Percentiles rank a stretch among this genome's conserved stretches.
Evolutionary conservation across 2,329 filamentous ascomycete species (phyloP).

Genomic region (Lomentospora prolificans): DNA sequence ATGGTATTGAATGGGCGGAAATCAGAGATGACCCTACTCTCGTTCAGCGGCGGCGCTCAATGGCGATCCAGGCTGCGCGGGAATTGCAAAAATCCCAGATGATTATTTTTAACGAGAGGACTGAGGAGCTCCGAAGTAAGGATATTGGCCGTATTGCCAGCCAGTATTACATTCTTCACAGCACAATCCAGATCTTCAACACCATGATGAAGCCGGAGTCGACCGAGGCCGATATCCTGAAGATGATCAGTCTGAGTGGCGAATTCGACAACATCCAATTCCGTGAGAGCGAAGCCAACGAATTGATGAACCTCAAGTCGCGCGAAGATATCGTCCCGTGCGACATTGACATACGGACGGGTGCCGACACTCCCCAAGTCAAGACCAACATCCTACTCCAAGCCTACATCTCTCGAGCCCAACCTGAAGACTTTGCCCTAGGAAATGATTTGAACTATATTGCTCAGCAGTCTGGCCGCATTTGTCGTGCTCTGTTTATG

Average conservation of each 20-base stretch:
- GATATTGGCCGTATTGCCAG: slow-evolving; percentile 95
- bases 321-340: slow-evolving; percentile 46
- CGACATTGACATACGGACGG: slow-evolving; percentile 55
- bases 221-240: slow-evolving; percentile 83
- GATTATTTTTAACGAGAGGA: slow-evolving; percentile 96
- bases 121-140: slow-evolving; percentile 86
- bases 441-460: slow-evolving; percentile 90
- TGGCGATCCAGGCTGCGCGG: slow-evolving; percentile 80
- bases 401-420: slow-evolving; percentile 80
- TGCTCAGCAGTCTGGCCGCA: slow-evolving; percentile 88
- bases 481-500: slow-evolving; percentile 93
- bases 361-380: slow-evolving; percentile 61
- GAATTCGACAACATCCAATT: slow-evolving; percentile 97
- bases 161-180: slow-evolving; percentile 91
- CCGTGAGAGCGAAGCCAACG: slow-evolving; percentile 79
- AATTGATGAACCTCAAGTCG: slow-evolving; percentile 56
- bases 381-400: slow-evolving; percentile 96
- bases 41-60: slow-evolving; percentile 72
- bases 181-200: slow-evolving; percentile 94
- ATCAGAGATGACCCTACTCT: slow-evolving; percentile 79
- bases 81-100: slow-evolving; percentile 90
- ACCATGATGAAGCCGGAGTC: slow-evolving; percentile 79
- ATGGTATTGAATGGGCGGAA: slow-evolving; percentile 93
- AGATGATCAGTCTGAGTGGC: slow-evolving; percentile 95
- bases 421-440: slow-evolving; percentile 87